Evolutionary conservation across 2,329 filamentous ascomycete species (phyloP).

Genomic region (Intubia oerlemansii): DNA sequence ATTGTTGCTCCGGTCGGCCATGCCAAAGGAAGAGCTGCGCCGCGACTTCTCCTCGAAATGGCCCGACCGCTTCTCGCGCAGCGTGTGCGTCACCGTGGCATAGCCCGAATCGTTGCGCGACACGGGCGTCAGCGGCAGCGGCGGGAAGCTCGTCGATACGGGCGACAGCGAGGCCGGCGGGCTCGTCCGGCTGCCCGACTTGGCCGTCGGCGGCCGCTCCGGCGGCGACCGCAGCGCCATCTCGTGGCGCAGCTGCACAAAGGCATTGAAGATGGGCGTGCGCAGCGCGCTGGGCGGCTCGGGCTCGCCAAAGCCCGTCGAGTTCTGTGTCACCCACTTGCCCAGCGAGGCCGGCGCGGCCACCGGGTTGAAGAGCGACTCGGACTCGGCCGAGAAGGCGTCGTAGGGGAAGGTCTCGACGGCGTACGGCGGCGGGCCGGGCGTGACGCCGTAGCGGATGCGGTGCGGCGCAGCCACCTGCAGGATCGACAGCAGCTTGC

Average conservation of each 20-base stretch:
- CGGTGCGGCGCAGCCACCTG: constrained; percentile 84
- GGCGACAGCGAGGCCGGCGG: constrained; percentile 51
- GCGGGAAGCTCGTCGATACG: constrained; percentile 55
- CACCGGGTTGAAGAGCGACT: constrained; percentile 54
- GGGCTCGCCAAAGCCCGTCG: constrained; percentile 60
- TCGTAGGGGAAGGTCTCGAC: constrained; percentile 85
- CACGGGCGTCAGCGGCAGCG: constrained; percentile 54
- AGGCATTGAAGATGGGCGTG: constrained; percentile 74
- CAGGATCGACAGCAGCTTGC: constrained; percentile 73
- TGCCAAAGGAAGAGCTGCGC: constrained; percentile 79
- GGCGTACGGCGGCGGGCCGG: constrained; percentile 82
- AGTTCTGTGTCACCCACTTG: constrained; percentile 78
- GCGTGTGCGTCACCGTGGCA: constrained; percentile 59
- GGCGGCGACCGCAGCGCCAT: constrained; percentile 36
- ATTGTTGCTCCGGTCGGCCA: constrained; percentile 37
- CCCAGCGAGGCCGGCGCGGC: constrained; percentile 52
- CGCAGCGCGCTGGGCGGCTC: constrained; percentile 27
- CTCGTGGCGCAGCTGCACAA: constrained; percentile 54
- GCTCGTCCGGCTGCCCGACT: constrained; percentile 33
- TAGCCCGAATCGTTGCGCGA: constrained; percentile 86
- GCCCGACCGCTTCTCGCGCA: constrained; percentile 85
- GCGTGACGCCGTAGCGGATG: constrained; percentile 61
- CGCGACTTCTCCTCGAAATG: constrained; percentile 72
- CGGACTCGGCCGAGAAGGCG: constrained; percentile 71
- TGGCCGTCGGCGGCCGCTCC: constrained; percentile 61